Percentiles rank a stretch among this genome's conserved stretches.
phyloP scores from a whole-genome alignment of 2,329 filamentous ascomycete genomes.

The Pestalotiopsis sp. region DNA sequence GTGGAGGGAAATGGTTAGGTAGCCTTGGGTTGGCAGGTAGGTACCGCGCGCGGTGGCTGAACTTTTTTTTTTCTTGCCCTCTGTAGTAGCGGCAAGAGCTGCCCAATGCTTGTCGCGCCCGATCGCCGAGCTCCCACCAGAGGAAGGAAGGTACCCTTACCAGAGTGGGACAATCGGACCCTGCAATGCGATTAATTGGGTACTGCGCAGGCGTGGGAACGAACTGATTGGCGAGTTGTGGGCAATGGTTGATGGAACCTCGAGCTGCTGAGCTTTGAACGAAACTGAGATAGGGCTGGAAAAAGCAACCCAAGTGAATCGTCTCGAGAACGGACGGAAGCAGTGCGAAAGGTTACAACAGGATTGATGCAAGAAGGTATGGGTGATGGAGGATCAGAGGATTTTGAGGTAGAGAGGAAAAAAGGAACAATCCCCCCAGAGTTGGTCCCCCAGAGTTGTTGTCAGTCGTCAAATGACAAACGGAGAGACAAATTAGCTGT shows the following conservation, averaged over 20 bases:
- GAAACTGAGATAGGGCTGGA: not conserved
- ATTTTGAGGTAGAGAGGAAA: not conserved
- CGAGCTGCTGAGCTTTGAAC: not conserved
- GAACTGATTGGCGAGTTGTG: not conserved
- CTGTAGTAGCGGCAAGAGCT: slow-evolving; percentile 5
- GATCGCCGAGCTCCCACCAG: not conserved
- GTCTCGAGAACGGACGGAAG: not conserved
- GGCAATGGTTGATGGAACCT: not conserved
- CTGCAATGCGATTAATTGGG: not conserved
- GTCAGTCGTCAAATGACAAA: not conserved
- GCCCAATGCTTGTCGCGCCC: slow-evolving; percentile 9
- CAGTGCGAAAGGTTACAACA: not conserved
- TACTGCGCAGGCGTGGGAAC: not conserved
- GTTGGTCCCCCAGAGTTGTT: not conserved
- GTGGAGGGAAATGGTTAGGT: slow-evolving; percentile 10
- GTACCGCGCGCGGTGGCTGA: slow-evolving; percentile 9
- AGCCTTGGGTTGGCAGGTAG: not conserved
- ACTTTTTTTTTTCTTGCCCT: slow-evolving; percentile 5
- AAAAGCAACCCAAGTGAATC: not conserved
- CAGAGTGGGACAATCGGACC: not conserved
- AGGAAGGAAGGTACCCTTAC: not conserved
- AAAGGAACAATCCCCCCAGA: not conserved
- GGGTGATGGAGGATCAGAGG: not conserved
- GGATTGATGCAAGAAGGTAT: not conserved
- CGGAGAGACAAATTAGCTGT: not conserved